Evolutionary conservation across 106 monocot species (phyloP), one percentile per base, ranked within the genome.

Genomic region (Dendrobium nobile): DNA sequence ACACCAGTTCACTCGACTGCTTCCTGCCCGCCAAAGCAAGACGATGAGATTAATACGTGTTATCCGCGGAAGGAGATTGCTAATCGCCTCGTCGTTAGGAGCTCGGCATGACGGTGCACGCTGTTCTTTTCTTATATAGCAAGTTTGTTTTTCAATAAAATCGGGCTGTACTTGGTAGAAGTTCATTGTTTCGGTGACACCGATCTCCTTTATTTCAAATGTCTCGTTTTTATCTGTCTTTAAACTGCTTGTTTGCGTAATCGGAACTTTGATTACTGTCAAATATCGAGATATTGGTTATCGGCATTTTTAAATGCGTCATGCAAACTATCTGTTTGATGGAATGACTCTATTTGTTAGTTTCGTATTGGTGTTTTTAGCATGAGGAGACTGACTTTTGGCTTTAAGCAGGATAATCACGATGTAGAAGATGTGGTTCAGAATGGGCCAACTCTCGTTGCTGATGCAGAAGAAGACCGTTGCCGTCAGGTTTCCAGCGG

Each of bases 291-390:
- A 26, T 27, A 67, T 26, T 26, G 27, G 22, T 31, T 0, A 8
- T 8, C 26, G n/a, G 24, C 64, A 65, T 65, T 65, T 8, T 26
- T 26, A 19, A 24, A 37, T 70, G 28, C 70, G 0, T 37, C 28
- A 20, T 74, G 74, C 74, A 41, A 19, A 43, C 74, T 1, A 74
- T 41, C 43, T 74, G 43, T 74, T 74, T 44, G 74, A 74, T 74
- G 74, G 44, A 74, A 74, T 74, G 74, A 19, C 7, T 13, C 2
- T 15, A 0, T 70, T 70, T 37, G 2, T 70, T 70, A 3, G 13
- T 2, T 37, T n/a, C 33, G 4, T 37, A 33, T 70, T 70, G 37
- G 37, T 44, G 1, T 74, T 74, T 4, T 20, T 74, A 74, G 20
- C 42, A 74, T 44, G 44, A 17, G 7, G 73, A 74, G 74, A 74